These are phyloP conservation scores for Penicillium pancosmium DNA, from an alignment of 495 filamentous ascomycete species.

Conservation along the genomic window DNA sequence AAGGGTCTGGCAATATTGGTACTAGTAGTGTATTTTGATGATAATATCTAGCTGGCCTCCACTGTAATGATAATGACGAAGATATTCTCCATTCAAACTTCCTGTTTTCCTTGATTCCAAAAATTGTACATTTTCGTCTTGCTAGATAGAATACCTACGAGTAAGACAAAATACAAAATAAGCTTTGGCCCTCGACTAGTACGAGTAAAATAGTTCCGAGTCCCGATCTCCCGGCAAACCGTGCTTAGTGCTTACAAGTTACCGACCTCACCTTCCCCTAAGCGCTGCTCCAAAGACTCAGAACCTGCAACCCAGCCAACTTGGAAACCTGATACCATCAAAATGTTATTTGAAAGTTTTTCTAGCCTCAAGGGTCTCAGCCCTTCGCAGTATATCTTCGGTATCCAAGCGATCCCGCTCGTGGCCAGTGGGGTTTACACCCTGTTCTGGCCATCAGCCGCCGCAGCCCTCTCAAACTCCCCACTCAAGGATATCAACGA, in stretches of 20 bases:
- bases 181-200: no score
- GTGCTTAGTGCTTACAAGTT: background rate
- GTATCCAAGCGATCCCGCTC: conserved; percentile 25
- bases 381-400: conserved; percentile 26
- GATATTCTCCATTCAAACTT: background rate
- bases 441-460: conserved; percentile 18
- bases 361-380: background rate
- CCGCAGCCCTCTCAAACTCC: conserved; percentile 15
- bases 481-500: conserved; percentile 17
- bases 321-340: background rate
- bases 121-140: no score
- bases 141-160: no score
- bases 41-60: background rate
- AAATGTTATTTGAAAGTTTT: background rate
- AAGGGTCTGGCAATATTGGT: background rate
- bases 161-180: no score
- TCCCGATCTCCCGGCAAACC: background rate
- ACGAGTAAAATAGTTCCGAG: no score
- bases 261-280: no score
- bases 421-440: conserved; percentile 24
- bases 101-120: background rate
- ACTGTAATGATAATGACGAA: background rate
- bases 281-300: no score
- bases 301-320: no score
- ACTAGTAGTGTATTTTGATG: background rate